Conservation (phyloP, 2,329 filamentous ascomycete species). For the Penicillium sclerotigenum region DNA sequence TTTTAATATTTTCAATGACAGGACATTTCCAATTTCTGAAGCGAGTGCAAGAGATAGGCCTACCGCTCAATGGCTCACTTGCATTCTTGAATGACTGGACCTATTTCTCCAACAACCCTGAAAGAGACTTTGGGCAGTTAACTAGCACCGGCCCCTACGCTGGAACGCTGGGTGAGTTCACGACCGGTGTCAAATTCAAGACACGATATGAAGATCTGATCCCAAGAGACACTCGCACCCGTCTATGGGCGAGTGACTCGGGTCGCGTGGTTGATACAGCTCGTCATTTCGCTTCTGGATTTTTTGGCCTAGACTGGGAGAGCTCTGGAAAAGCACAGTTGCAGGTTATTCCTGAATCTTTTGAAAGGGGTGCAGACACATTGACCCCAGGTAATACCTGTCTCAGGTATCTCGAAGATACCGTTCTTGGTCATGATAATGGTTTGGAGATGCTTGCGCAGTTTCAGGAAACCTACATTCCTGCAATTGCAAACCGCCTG, state of each 20-base stretch:
- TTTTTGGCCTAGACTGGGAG: slow-evolving; percentile 54
- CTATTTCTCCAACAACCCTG: slow-evolving; percentile 51
- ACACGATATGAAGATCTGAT: slow-evolving; percentile 53
- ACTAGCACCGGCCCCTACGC: slow-evolving; percentile 56
- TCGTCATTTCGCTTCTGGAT: slow-evolving; percentile 52
- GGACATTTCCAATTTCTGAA: slow-evolving; percentile 51
- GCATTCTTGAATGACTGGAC: slow-evolving; percentile 55
- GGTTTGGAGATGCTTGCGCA: slow-evolving; percentile 48
- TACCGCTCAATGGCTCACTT: slow-evolving; percentile 49
- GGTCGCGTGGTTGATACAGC: slow-evolving; percentile 57
- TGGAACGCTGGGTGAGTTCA: slow-evolving; percentile 53
- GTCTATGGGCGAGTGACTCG: slow-evolving; percentile 56
- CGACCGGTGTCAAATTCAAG: slow-evolving; percentile 53
- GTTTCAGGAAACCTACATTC: slow-evolving; percentile 51
- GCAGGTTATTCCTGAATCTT: slow-evolving; percentile 53
- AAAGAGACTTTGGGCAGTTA: slow-evolving; percentile 51
- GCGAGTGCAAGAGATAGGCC: slow-evolving; percentile 43
- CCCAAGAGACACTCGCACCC: slow-evolving; percentile 30
- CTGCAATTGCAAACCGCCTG: slow-evolving; percentile 47
- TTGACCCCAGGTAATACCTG: slow-evolving; percentile 55
- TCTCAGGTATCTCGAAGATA: slow-evolving; percentile 38
- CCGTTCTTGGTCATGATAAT: slow-evolving; percentile 47
- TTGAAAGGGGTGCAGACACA: slow-evolving; percentile 52
- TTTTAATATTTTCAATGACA: slow-evolving; percentile 5
- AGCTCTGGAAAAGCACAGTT: slow-evolving; percentile 39